Evolutionary conservation across 1,284 basidiomycete genomes (phyloP).

Genomic region (Clitocybe nebularis): DNA sequence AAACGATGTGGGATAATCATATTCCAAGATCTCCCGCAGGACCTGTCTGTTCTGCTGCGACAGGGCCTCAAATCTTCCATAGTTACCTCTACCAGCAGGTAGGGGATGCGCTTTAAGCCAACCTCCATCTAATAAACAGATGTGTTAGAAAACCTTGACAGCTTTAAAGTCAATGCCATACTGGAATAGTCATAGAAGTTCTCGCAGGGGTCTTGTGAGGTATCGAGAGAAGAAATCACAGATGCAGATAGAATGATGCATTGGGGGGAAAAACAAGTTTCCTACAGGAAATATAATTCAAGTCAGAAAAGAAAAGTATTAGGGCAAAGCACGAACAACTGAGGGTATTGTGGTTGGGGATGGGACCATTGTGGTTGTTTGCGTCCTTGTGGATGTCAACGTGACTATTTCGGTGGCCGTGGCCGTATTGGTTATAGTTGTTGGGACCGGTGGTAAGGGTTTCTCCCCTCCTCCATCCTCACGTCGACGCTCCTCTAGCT

Average conservation of each 20-base stretch:
- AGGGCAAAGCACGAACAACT: constrained; percentile 21
- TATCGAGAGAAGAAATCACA: constrained; percentile 81
- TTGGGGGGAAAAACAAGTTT: constrained; percentile 71
- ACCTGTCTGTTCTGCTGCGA: constrained; percentile 62
- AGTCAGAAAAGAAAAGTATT: too few relatives aligned
- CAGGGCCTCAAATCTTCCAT: constrained; percentile 60
- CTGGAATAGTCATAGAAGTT: constrained; percentile 93
- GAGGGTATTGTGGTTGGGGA: constrained; percentile 41
- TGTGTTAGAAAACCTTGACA: constrained; percentile 6
- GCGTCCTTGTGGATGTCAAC: constrained; percentile 29
- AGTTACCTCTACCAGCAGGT: constrained; percentile 78
- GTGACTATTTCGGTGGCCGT: constrained; percentile 35
- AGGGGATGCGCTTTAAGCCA: constrained; percentile 81
- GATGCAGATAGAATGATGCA: constrained; percentile 85
- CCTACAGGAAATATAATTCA: constrained; percentile 38
- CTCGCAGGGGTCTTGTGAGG: constrained; percentile 87
- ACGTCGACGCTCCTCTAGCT: constrained; percentile 39
- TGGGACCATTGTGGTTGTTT: constrained; percentile 29
- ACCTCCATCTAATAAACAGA: constrained; percentile 58
- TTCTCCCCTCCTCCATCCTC: constrained; percentile 27
- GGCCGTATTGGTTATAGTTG: constrained; percentile 29
- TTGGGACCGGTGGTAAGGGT: constrained; percentile 27
- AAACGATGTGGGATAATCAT: constrained; percentile 22
- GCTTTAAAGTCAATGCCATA: constrained; percentile 27
- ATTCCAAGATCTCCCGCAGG: constrained; percentile 57